Evolutionary conservation across 192 early-diverging fungal species (phyloP), one percentile per base, ranked within the genome.

Genomic region (Coemansia brasiliensis): DNA sequence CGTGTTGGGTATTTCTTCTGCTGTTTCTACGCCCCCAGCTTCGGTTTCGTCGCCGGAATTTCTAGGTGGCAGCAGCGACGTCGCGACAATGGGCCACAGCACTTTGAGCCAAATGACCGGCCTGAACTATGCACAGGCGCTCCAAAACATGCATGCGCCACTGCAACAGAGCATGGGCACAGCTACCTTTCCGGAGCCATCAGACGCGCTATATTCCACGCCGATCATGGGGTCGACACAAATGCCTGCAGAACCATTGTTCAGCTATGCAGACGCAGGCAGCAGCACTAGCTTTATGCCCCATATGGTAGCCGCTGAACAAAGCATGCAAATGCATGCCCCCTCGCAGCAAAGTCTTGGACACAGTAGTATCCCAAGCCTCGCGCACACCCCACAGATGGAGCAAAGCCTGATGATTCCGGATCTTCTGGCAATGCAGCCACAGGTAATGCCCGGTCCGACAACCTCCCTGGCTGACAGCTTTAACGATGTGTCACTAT

Each of bases 171-270:
- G 21, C 16, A 42, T 15, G 29, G 24, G n/a, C 58, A 27, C 4
- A 16, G 55, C 12, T 26, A 42, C 49, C 49, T n/a, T 51, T 51
- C 27, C 26, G 27, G 49, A n/a, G 11, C 6, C 49, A 3, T 4
- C 49, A 15, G 55, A 43, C 45, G 55, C 38, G 26, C 37, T 57
- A 17, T 68, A 60, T 37, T 43, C 61, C 27, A 60, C 62, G 56
- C 61, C 59, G 27, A 61, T 69, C 58, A 68, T 60, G 51, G 63
- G 63, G 39, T 53, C 67, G 45, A 40, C 51, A n/a, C 62, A 52
- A 17, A 16, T 49, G 48, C 57, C 61, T 21, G 67, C 41, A 18
- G 73, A 65, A 55, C 55, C 63, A 53, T 56, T 76, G 62, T 76
- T 61, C 63, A 42, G 37, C 9, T 69, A 75, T 68, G 57, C 66